Evolutionary conservation across 1,284 basidiomycete species (phyloP), one percentile per base, ranked within the genome.

Genomic region (Paramarasmius palmivorus): DNA sequence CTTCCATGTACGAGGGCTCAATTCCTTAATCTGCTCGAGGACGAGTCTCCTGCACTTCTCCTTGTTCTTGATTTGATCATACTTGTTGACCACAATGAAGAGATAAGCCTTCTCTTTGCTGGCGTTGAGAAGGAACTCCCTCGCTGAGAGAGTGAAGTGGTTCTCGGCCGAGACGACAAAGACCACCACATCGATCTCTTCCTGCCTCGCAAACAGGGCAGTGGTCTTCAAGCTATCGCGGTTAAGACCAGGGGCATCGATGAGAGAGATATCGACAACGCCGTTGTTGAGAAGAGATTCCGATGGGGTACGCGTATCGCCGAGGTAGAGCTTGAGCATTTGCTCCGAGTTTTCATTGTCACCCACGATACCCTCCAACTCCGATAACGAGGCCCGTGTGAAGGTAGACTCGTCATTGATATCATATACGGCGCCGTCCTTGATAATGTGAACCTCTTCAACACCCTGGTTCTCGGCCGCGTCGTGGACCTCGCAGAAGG

Each of bases 31-130:
- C 73, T 99, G 96, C 57, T 99, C 95, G 45, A 98, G 82, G 44
- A 99, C 92, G 20, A 90, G 74, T 46, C 91, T 82, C 64, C 86
- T 84, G 73, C 96, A 99, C 72, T 94, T 92, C 48, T 91, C 91
- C 78, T 98, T 98, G 81, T 98, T 92, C 66, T 86, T 83, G 73
- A 99, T 98, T 67, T 93, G 90, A 65, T 95, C 95, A 68, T 89
- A 99, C 72, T 98, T 95, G 83, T 99, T 99, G 67, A 99, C 96
- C 46, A 99, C 97, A 65, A 99, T 92, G 76, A 99, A 99, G 36
- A 99, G 78, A 69, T 97, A 97, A 0, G 96, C 94, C 77, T 99
- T 99, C 75, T 99, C 97, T 66, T 95, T 91, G 71, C 90, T 92
- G 1, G 97, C 95, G 63, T 88, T 94, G 77, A 79, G 84, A 41